phyloP scores from a whole-genome alignment of 257 asterid species.

The Fraxinus pennsylvanica region DNA sequence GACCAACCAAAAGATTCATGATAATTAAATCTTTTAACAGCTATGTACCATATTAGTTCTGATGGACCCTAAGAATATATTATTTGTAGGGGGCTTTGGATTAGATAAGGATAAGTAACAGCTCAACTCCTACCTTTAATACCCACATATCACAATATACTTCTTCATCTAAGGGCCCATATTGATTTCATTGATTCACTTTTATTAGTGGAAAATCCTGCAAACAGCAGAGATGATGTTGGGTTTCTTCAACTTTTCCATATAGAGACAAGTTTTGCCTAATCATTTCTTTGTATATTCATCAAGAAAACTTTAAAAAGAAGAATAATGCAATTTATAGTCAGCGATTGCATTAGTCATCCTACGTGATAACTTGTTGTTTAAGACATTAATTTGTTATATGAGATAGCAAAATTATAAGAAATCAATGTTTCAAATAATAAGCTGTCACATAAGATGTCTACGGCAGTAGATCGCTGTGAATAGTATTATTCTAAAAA shows the following conservation, averaged over 20 bases:
- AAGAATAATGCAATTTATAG: no score
- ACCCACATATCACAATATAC: background rate
- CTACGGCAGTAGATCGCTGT: no score
- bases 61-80: background rate
- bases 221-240: background rate
- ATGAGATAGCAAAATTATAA: no score
- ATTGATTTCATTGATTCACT: background rate
- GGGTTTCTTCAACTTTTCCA: background rate
- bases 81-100: background rate
- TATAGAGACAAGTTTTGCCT: background rate
- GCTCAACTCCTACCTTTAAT: background rate
- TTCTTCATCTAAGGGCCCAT: background rate
- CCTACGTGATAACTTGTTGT: no score
- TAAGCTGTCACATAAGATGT: no score
- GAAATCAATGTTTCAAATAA: no score
- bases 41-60: no score
- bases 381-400: no score
- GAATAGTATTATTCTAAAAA: no score
- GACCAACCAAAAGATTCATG: background rate
- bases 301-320: background rate
- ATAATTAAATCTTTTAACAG: background rate
- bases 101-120: background rate
- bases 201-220: background rate
- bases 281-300: background rate
- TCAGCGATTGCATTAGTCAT: no score